Evolutionary conservation across 345 rosid species (phyloP).

Genomic region (Corymbia maculata): DNA sequence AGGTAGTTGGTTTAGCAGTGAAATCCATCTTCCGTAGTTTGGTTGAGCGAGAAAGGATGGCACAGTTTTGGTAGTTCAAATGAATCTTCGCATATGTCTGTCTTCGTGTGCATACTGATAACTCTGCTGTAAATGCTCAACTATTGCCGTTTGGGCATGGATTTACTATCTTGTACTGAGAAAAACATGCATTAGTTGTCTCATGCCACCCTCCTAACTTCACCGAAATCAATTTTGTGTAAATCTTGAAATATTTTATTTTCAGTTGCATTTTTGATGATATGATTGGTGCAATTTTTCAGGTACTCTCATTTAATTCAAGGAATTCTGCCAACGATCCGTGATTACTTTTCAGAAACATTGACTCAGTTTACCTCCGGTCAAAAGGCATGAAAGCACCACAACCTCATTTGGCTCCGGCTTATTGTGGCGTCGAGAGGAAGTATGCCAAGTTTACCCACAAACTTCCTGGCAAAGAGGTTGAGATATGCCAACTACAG

Average conservation of each 20-base stretch:
- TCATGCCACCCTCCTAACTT: not conserved
- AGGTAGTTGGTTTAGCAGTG: not conserved
- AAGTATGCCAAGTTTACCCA: too few relatives aligned
- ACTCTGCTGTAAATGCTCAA: not conserved
- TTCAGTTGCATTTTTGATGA: not conserved
- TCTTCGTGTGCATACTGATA: not conserved
- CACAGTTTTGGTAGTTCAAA: not conserved
- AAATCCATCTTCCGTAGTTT: not conserved
- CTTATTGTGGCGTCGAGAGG: too few relatives aligned
- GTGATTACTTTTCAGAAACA: not conserved
- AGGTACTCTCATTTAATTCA: not conserved
- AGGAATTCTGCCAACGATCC: not conserved
- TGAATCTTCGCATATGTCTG: not conserved
- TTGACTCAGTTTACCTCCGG: not conserved
- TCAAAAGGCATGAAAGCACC: not conserved
- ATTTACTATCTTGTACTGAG: not conserved
- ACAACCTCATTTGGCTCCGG: not conserved
- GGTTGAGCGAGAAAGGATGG: not conserved
- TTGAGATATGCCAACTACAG: not conserved
- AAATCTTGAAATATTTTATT: not conserved
- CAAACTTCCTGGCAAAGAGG: not conserved
- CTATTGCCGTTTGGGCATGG: not conserved
- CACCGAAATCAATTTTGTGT: not conserved
- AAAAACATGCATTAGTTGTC: not conserved
- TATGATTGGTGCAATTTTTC: not conserved